Conservation (phyloP, 306 rosid species). For the Fragaria vesca region DNA sequence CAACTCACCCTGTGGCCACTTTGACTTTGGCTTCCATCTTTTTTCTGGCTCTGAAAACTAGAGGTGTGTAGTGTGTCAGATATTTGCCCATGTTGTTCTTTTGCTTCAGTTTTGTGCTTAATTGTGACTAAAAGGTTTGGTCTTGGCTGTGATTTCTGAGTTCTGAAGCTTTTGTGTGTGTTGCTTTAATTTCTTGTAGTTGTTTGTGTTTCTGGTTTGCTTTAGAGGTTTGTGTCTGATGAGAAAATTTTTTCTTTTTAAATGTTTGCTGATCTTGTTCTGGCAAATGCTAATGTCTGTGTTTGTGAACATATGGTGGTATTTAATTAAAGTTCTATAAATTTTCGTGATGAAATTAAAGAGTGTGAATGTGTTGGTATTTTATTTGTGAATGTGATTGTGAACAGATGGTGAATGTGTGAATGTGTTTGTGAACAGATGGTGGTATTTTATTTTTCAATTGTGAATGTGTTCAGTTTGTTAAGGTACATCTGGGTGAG, state of each 20-base stretch:
- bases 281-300: neutral
- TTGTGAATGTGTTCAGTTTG: too few relatives aligned
- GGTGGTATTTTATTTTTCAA: too few relatives aligned
- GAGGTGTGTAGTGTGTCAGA: constrained; percentile 37
- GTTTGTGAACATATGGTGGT: neutral
- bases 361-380: too few relatives aligned
- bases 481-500: too few relatives aligned
- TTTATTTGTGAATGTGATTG: too few relatives aligned
- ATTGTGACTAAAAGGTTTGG: neutral
- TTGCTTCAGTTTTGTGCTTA: neutral
- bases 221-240: neutral
- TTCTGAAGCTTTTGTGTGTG: neutral
- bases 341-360: neutral
- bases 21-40: constrained; percentile 29
- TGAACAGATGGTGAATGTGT: too few relatives aligned
- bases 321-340: neutral
- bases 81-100: constrained; percentile 17
- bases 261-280: neutral
- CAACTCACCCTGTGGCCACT: neutral
- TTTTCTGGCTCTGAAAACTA: neutral
- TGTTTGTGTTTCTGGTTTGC: neutral
- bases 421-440: too few relatives aligned
- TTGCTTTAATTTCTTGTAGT: neutral
- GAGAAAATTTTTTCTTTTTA: neutral
- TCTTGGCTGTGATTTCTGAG: neutral